Evolutionary conservation across 768 basidiomycete species (phyloP), one percentile per base, ranked within the genome.

Genomic region (Russula dissimulans): DNA sequence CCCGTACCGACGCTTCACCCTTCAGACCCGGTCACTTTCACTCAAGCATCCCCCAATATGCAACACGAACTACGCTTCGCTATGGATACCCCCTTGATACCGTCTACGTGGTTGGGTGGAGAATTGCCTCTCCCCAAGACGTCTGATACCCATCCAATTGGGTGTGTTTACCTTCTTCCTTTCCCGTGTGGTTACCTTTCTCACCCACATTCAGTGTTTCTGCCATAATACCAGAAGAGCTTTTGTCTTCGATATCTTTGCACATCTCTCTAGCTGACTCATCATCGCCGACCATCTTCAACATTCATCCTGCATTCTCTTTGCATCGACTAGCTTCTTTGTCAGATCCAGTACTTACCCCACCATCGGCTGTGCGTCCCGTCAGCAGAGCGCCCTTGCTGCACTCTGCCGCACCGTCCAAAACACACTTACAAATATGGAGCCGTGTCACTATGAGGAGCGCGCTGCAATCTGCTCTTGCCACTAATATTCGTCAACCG

Each of bases 161-260:
- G 60, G 65, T 64, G 45, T 48, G 62, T 49, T 10, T 26, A 10
- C 22, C 26, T 38, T 31, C 42, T 17, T 18, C 18, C 29, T 17
- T 4, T 34, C 2, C 26, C 32, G 9, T 32, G 42, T 46, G 11
- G 22, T 46, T 44, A 7, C 26, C 11, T 32, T 29, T 43, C 29
- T 36, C 64, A 85, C 81, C 42, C 14, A 6, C 22, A 12, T 41
- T 15, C 67, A 85, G 83, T 66, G 84, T 89, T 62, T 88, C 87
- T 0, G 75, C 53, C 74, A 61, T 90, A 32, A 76, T 90, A 65
- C 85, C 87, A 4, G 72, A 73, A 6, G 81, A 87, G 44, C 73
- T 83, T 11, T 67, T 86, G 3, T 72, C 81, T 18, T 67, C 82
- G 52, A 73, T 87, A 56, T 77, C 80, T 5, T 78, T 80, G 2